phyloP scores from a whole-genome alignment of 352 stramenopile species.

The Phytophthora megakarya region DNA sequence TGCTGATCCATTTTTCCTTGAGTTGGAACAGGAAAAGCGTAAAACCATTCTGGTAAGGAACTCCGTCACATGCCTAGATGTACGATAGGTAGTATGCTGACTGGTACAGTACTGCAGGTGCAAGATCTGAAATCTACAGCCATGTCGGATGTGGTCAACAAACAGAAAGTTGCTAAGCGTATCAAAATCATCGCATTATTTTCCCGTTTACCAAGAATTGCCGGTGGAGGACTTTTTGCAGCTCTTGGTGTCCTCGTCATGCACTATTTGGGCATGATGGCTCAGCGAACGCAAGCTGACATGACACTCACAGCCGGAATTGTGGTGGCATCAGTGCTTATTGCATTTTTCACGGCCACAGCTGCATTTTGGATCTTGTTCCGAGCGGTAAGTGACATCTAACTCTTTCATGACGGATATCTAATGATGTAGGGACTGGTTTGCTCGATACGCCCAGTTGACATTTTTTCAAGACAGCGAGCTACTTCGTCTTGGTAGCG shows the following conservation, averaged over 20 bases:
- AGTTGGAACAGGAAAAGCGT: slow-evolving; percentile 55
- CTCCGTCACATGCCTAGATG: not conserved
- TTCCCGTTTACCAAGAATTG: slow-evolving; percentile 57
- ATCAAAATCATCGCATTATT: slow-evolving; percentile 72
- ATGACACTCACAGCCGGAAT: slow-evolving; percentile 50
- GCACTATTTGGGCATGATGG: slow-evolving; percentile 81
- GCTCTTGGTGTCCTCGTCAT: slow-evolving; percentile 70
- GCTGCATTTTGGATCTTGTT: slow-evolving; percentile 78
- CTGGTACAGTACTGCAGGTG: slow-evolving; percentile 17
- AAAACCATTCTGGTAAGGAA: slow-evolving; percentile 44
- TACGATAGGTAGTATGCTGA: not conserved
- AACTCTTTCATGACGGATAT: not conserved
- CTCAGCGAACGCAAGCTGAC: slow-evolving; percentile 46
- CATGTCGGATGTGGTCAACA: slow-evolving; percentile 57
- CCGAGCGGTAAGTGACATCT: slow-evolving; percentile 41
- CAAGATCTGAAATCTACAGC: slow-evolving; percentile 48
- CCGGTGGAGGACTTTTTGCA: slow-evolving; percentile 52
- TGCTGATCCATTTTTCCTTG: slow-evolving; percentile 65
- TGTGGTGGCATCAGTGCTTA: slow-evolving; percentile 52
- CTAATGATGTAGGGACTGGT: not conserved
- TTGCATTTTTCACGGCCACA: slow-evolving; percentile 62
- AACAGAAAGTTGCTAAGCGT: slow-evolving; percentile 43
- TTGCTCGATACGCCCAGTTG: slow-evolving; percentile 31
- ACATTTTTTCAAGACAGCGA: slow-evolving; percentile 68
- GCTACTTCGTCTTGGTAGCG: slow-evolving; percentile 51